Evolutionary conservation across 345 rosid genomes (phyloP), one percentile per base, ranked within the genome.

Genomic region (Durio zibethinus): DNA sequence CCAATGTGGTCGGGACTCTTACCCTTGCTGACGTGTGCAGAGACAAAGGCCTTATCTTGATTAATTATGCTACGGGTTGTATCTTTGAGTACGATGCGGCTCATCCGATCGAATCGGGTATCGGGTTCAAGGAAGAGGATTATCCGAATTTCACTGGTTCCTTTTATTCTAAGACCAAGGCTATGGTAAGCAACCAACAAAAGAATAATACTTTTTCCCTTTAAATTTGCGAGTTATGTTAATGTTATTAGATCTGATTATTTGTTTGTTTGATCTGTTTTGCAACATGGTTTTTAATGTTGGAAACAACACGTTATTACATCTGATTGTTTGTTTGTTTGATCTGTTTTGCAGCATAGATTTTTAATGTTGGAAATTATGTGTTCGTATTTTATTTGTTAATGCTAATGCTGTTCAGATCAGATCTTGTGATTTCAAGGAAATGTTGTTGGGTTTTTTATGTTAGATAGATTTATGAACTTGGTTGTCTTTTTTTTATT

Each of bases 51-150:
- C 77, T 94, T 61, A 35, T 92, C 74, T 73, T 94, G 64, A 86
- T 94, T 64, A 94, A 94, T 54, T 94, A 90, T 76, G 96, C 98
- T 2, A 94, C 98, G 0, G 98, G 98, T 7, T 94, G 97, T 25
- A 91, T 94, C 67, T 94, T 94, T 59, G 98, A 94, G 89, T 94
- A 90, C 83, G 98, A 90, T 76, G 63, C 85, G 42, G 80, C 52
- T 54, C 98, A 94, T 78, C 84, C 87, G 33, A 82, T 91, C 70
- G 95, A 91, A 48, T 88, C 97, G 10, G 98, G 97, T 63, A 29
- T 91, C 71, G 98, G 97, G 45, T 93, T 92, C 76, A 94, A 91
- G 90, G 98, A 94, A 78, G 93, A 91, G 77, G 98, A 94, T 67
- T 84, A 89, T 67, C 97, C 98, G 25, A 93, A 93, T 85, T 93